Base-by-base conservation (phyloP, 208 protist genomes). In the Phytomonas francai region DNA sequence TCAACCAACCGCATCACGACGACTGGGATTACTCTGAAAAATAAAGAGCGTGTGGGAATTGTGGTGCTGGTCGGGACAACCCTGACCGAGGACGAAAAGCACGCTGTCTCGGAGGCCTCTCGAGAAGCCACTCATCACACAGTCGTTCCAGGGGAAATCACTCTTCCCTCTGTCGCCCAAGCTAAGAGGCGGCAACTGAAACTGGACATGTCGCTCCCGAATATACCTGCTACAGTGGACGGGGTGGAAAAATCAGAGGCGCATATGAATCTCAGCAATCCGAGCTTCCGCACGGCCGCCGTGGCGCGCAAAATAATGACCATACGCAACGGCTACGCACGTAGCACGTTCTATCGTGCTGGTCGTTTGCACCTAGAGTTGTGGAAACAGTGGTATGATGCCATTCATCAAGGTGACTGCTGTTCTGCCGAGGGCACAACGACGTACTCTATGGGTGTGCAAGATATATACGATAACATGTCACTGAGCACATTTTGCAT, bases 401-500 rank as follows among this genome's bases (percentile, higher is more conserved):
- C 73, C 32, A 27, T 54, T 58, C 33, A 39, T 64, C 45, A 54
- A 54, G 1, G 45, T 54, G 45, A 25, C 45, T 25, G 8, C 45
- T 9, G 45, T 22, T 54, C 45, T 22, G 6, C 45, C 45, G 25
- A 54, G 11, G 45, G 25, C 22, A 22, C 19, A 11, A 31, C 16
- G n/a, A 62, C 32, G 8, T 60, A 19, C 0, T 31, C 31, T 12
- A 67, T 88, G 33, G 71, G 71, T 28, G 64, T 87, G 59, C 69
- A 64, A 19, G 68, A 76, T 3, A 74, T 95, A 63, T 65, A 81
- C 28, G 70, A 83, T 0, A 76, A 85, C 72, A 91, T 95, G 87
- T 73, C 74, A 22, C 68, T 95, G 42, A 92, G 90, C 69, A 89
- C 87, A 3, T 93, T 90, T 63, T 92, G 86, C 67, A 72, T 95